Percentiles rank a stretch among this genome's conserved stretches.
Conservation (phyloP, 2,329 filamentous ascomycete species). For the Blumeria hordei region DNA sequence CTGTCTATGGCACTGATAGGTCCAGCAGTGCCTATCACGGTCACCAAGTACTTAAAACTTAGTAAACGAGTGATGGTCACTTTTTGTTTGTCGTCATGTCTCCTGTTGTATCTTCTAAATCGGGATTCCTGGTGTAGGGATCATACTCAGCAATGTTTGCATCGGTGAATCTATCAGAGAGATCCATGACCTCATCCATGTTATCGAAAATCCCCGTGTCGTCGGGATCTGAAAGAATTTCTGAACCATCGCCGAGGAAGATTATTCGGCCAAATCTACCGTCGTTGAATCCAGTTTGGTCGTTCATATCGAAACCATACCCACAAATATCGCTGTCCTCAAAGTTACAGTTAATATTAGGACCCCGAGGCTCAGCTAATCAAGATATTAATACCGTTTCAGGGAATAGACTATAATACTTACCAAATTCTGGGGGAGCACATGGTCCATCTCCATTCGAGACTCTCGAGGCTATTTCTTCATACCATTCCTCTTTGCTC, state of each 20-base stretch:
- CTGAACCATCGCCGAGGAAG: conserved; percentile 82
- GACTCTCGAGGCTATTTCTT: conserved; percentile 79
- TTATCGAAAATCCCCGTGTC: conserved; percentile 90
- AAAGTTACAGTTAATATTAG: conserved; percentile 59
- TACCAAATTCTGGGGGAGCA: conserved; percentile 98
- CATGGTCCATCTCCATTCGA: conserved; percentile 93
- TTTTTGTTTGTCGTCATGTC: too few relatives aligned
- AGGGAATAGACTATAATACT: conserved; percentile 9
- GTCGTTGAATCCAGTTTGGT: conserved; percentile 35
- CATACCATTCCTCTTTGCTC: conserved; percentile 95
- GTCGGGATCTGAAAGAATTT: conserved; percentile 69
- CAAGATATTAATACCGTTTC: conserved; percentile 10
- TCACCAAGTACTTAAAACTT: too few relatives aligned
- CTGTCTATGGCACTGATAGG: too few relatives aligned
- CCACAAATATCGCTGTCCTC: conserved; percentile 44
- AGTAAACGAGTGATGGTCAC: too few relatives aligned
- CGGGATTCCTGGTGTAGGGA: too few relatives aligned
- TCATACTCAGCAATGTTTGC: too few relatives aligned
- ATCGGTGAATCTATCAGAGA: conserved; percentile 46
- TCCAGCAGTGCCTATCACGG: too few relatives aligned
- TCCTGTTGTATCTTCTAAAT: too few relatives aligned
- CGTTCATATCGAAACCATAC: conserved; percentile 52
- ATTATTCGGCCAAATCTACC: conserved; percentile 73
- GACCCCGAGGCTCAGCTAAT: conserved; percentile 63
- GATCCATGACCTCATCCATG: conserved; percentile 62